phyloP scores from a whole-genome alignment of 2,329 filamentous ascomycete genomes.

The Penicillium sp. region DNA sequence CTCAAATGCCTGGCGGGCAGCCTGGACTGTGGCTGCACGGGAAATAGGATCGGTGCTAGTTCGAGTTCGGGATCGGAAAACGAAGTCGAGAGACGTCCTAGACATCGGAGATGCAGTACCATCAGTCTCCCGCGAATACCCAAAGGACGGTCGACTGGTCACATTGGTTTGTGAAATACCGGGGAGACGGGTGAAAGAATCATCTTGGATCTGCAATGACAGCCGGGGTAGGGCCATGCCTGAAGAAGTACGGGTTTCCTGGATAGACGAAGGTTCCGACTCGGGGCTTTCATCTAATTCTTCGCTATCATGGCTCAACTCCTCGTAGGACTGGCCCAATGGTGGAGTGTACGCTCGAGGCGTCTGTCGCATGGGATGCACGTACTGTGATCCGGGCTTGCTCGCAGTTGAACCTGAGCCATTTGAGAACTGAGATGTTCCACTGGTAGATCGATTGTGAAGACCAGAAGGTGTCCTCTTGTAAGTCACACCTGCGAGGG shows the following conservation, averaged over 20 bases:
- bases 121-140: constrained; percentile 52
- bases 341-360: constrained; percentile 57
- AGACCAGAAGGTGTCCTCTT: constrained; percentile 43
- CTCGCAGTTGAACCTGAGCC: constrained; percentile 47
- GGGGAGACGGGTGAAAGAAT: constrained; percentile 49
- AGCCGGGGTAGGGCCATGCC: constrained; percentile 28
- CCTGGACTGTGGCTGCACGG: constrained; percentile 57
- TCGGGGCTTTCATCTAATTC: constrained; percentile 49
- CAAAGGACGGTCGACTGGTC: constrained; percentile 48
- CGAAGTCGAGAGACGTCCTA: constrained; percentile 57
- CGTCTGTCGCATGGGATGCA: constrained; percentile 57
- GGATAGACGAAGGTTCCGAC: constrained; percentile 34
- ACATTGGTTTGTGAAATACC: constrained; percentile 56
- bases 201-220: constrained; percentile 41
- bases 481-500: constrained; percentile 35
- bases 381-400: constrained; percentile 52
- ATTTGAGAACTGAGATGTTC: constrained; percentile 55
- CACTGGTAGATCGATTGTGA: constrained; percentile 56
- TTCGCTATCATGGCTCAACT: constrained; percentile 49
- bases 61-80: constrained; percentile 52
- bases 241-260: constrained; percentile 33
- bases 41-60: constrained; percentile 54
- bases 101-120: constrained; percentile 55
- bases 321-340: constrained; percentile 50
- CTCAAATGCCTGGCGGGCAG: constrained; percentile 57